Base-by-base conservation (phyloP, 495 filamentous ascomycete species). In the Lophiostoma macrostomum region DNA sequence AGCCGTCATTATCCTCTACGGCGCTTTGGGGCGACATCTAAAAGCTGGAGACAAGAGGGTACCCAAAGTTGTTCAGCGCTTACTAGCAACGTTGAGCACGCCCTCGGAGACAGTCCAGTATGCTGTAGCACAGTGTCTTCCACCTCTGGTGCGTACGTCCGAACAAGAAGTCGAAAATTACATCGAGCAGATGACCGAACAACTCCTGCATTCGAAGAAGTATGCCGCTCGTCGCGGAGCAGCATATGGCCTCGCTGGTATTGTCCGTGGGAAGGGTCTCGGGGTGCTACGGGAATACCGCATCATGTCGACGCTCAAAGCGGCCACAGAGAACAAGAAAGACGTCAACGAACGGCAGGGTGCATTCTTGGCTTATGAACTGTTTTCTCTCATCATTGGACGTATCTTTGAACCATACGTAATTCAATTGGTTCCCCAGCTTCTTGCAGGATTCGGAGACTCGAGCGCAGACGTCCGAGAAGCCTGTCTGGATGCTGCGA, bases 81-180 rank as follows among this genome's bases (percentile, higher is more conserved):
- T 98, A 14, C 78, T 97, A 28, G 80, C 79, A 19, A 94, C 94
- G 5, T 76, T 98, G 23, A 88, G 85, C 62, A 97, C 91, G 7
- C 93, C 93, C n/a, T 96, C 91, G 3, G 93, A 98, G 66, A 86
- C 86, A 7, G 93, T 98, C 3, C 93, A 98, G 67, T 95, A 93
- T 63, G 93, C 93, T 19, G 89, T 96, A 12, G 89, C 93, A 5
- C 87, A 89, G 54, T 98, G 93, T 64, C 74, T 98, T 13, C 93
- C 94, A 4, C 90, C 93, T 0, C 75, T 98, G 4, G 83, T 97
- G 40, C 83, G 84, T 40, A 82, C 88, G 2, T 90, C 84, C 44
- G 79, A 78, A n/a, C 78, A 87, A 29, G 83, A 89, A 56, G 80
- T 83, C 1, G 76, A 82, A 25, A 83, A 83, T 31, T 96, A 96